phyloP scores from a whole-genome alignment of 2,329 filamentous ascomycete genomes.

The Stagonosporopsis tanaceti region DNA sequence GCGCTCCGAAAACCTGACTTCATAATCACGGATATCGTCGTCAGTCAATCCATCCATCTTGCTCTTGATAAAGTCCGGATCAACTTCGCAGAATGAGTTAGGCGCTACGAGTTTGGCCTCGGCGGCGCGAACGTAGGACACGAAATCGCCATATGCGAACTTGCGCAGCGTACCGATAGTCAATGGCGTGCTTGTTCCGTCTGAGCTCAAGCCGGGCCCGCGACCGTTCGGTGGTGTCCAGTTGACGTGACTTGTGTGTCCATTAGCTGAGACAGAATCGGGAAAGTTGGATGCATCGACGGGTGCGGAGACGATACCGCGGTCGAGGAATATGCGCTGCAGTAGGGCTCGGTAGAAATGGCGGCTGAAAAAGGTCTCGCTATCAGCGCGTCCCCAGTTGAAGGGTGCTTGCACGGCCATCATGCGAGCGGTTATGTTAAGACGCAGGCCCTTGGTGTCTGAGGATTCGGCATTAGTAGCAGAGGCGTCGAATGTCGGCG shows the following conservation, averaged over 20 bases:
- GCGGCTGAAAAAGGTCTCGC: conserved; percentile 85
- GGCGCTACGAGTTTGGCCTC: conserved; percentile 70
- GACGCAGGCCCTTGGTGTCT: conserved; percentile 67
- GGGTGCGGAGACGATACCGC: conserved; percentile 73
- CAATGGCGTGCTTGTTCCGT: conserved; percentile 74
- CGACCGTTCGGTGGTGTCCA: conserved; percentile 55
- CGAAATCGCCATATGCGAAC: conserved; percentile 77
- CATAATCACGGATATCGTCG: conserved; percentile 77
- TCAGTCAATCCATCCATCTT: conserved; percentile 76
- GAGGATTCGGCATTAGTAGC: conserved; percentile 11
- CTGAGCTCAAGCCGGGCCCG: conserved; percentile 54
- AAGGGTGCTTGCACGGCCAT: conserved; percentile 96
- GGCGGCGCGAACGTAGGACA: conserved; percentile 80
- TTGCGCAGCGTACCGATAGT: conserved; percentile 88
- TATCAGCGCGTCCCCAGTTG: conserved; percentile 87
- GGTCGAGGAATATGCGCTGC: conserved; percentile 91
- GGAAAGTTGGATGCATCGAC: conserved; percentile 34
- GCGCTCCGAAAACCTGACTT: conserved; percentile 66
- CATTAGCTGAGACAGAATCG: conserved; percentile 52
- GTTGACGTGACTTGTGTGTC: conserved; percentile 43
- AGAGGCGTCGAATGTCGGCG: background rate
- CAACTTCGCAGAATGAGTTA: conserved; percentile 46
- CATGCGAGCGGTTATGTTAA: conserved; percentile 97
- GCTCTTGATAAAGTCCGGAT: conserved; percentile 63
- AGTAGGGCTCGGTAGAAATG: conserved; percentile 93